Evolutionary conservation across 345 rosid species (phyloP).

Genomic region (Brassica carinata): DNA sequence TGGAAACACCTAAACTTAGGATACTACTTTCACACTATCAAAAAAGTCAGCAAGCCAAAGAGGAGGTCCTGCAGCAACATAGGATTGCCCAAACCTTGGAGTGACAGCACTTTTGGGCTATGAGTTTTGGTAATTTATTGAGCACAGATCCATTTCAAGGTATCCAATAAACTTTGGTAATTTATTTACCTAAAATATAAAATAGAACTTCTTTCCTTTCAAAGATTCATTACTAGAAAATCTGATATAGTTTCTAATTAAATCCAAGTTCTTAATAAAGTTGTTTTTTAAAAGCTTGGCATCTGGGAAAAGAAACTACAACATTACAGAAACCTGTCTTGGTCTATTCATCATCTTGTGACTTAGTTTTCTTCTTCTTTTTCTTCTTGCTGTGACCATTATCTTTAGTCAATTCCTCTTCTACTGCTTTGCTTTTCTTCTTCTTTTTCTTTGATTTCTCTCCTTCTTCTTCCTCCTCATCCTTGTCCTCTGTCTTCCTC

Average conservation of each 20-base stretch:
- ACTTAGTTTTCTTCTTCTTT: conserved; percentile 46
- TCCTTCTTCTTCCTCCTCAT: conserved; percentile 26
- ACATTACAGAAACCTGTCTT: background rate
- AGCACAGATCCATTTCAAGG: background rate
- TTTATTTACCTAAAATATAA: background rate
- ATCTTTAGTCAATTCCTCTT: conserved; percentile 46
- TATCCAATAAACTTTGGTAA: background rate
- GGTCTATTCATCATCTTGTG: conserved; percentile 47
- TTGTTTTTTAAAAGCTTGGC: background rate
- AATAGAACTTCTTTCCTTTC: background rate
- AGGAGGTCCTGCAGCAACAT: too few relatives aligned
- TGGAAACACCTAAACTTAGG: too few relatives aligned
- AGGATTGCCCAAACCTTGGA: too few relatives aligned
- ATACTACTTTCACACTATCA: too few relatives aligned
- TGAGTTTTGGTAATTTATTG: too few relatives aligned
- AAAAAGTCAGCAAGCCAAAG: too few relatives aligned
- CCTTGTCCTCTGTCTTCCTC: conserved; percentile 28
- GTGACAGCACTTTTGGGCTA: too few relatives aligned
- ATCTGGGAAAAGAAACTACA: background rate
- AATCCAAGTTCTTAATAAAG: background rate
- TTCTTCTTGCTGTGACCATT: conserved; percentile 50
- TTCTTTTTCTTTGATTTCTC: conserved; percentile 44
- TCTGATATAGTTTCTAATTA: background rate
- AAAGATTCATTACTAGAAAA: background rate
- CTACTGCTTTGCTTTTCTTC: conserved; percentile 44